These are phyloP conservation scores for Termitomyces titanicus DNA, from an alignment of 768 basidiomycete genomes.

Conservation along the genomic window DNA sequence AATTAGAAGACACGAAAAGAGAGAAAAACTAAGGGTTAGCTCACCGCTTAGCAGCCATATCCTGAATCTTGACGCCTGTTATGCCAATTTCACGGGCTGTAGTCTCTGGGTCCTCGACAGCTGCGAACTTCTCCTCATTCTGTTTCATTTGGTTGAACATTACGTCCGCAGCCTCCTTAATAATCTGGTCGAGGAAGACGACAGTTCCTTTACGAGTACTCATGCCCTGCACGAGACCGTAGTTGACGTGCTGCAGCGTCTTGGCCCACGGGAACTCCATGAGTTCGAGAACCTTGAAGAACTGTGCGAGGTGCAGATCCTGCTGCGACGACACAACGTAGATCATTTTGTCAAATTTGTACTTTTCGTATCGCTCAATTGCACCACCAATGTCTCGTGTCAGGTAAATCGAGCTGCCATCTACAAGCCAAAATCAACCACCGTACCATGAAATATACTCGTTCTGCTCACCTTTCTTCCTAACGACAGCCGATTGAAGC, in stretches of 20 bases:
- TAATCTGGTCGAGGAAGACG: conserved; percentile 92
- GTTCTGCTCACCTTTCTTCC: conserved; percentile 66
- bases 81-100: conserved; percentile 85
- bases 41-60: conserved; percentile 91
- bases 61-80: conserved; percentile 96
- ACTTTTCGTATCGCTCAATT: conserved; percentile 87
- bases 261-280: conserved; percentile 90
- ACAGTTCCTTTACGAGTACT: conserved; percentile 91
- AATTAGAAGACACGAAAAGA: not conserved
- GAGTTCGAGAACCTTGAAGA: conserved; percentile 89
- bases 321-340: conserved; percentile 89
- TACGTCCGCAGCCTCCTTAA: conserved; percentile 78
- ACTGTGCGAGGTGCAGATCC: conserved; percentile 83
- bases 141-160: conserved; percentile 98
- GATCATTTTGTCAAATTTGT: conserved; percentile 86
- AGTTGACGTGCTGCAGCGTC: conserved; percentile 83
- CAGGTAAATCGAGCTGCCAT: conserved; percentile 91
- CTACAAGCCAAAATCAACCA: conserved; percentile 32
- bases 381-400: conserved; percentile 96
- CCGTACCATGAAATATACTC: not conserved
- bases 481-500: conserved; percentile 84
- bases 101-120: conserved; percentile 81
- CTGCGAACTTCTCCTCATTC: conserved; percentile 89
- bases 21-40: conserved; percentile 13
- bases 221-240: conserved; percentile 93